A percentile compares a stretch with the other conserved stretches of the same genome.
Conservation (phyloP, 371 early-diverging fungal species). For the Spraguea lophii region DNA sequence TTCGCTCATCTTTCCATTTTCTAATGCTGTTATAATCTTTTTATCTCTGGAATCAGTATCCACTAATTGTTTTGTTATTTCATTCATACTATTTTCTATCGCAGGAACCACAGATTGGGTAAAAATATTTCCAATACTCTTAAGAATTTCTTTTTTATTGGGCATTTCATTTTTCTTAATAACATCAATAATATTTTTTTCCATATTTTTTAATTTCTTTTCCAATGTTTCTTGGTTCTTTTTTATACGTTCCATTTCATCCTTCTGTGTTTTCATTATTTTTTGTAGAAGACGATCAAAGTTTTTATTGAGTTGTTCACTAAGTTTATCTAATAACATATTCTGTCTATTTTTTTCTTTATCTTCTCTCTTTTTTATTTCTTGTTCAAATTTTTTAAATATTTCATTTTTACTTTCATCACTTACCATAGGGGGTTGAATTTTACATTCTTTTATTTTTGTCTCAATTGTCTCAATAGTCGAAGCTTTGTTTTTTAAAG, state of each 20-base stretch:
- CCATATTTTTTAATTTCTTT: not conserved
- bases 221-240: constrained; percentile 8
- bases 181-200: not conserved
- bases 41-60: too few species aligned
- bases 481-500: too few species aligned
- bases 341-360: constrained; percentile 14
- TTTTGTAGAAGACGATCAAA: too few species aligned
- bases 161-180: not conserved
- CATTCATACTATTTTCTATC: constrained; percentile 39
- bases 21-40: too few species aligned
- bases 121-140: constrained; percentile 20
- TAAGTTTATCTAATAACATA: constrained; percentile 7
- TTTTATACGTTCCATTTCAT: constrained; percentile 3
- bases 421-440: too few species aligned
- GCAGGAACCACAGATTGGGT: constrained; percentile 25
- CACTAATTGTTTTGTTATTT: constrained; percentile 42
- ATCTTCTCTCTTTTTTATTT: constrained; percentile 20
- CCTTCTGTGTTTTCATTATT: constrained; percentile 12
- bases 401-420: too few species aligned
- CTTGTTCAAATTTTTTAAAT: too few species aligned
- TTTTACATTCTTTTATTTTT: too few species aligned
- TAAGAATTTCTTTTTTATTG: not conserved
- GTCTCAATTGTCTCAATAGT: too few species aligned
- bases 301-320: constrained; percentile 22
- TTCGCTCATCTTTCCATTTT: too few species aligned